Conservation (phyloP, 441 rosid species). For the Melastoma candidum region DNA sequence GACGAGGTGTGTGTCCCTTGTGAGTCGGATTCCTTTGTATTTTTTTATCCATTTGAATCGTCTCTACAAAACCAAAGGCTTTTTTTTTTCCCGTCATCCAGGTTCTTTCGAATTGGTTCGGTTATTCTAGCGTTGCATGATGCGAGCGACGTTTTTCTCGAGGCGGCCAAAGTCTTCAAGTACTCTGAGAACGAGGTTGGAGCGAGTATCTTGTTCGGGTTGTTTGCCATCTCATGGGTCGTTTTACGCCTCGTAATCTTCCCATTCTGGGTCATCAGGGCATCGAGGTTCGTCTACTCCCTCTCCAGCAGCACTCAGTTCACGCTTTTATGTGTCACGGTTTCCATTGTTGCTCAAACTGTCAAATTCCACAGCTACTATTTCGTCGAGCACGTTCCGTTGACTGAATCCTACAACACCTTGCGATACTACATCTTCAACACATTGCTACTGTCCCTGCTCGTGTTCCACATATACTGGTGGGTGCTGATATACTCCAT, state of each 20-base stretch:
- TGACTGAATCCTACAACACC: background rate
- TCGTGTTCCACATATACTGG: conserved; percentile 16
- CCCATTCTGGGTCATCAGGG: conserved; percentile 16
- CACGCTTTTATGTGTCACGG: background rate
- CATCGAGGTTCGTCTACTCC: conserved; percentile 8
- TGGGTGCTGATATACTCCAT: conserved; percentile 9
- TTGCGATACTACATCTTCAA: conserved; percentile 12
- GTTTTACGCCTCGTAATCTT: conserved; percentile 8
- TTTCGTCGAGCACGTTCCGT: background rate
- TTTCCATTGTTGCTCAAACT: background rate
- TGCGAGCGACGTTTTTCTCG: conserved; percentile 12
- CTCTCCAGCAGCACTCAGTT: background rate
- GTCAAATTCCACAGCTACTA: background rate
- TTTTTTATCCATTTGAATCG: background rate
- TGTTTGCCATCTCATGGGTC: conserved; percentile 7
- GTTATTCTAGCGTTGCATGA: conserved; percentile 17
- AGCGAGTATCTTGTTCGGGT: conserved; percentile 6
- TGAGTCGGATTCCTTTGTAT: background rate
- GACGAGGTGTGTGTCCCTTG: conserved; percentile 7
- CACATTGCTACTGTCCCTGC: conserved; percentile 13
- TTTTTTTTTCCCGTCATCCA: background rate
- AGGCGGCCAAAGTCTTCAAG: conserved; percentile 13
- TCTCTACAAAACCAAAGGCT: no score
- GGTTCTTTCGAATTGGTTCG: conserved; percentile 12
- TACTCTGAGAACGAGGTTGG: conserved; percentile 9